phyloP scores from a whole-genome alignment of 2,329 filamentous ascomycete species.

The Aspergillus candidus region DNA sequence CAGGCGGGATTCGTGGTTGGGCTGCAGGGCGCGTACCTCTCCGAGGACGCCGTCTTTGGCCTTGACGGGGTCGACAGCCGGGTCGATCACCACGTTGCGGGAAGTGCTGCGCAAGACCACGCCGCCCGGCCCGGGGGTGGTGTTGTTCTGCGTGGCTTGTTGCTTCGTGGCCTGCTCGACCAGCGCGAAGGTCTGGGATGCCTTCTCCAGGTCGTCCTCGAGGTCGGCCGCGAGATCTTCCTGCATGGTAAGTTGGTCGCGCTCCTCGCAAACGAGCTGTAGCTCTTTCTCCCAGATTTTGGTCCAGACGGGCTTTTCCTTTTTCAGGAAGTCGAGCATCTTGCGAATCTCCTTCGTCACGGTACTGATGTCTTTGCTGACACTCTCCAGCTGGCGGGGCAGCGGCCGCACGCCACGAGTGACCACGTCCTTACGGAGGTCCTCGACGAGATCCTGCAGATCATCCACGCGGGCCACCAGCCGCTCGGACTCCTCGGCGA shows the following conservation, averaged over 20 bases:
- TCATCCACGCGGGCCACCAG: constrained; percentile 92
- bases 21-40: constrained; percentile 86
- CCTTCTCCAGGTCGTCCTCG: constrained; percentile 91
- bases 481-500: constrained; percentile 80
- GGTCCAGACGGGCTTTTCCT: constrained; percentile 94
- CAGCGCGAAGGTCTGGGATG: constrained; percentile 83
- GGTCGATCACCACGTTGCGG: constrained; percentile 45
- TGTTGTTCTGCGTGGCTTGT: constrained; percentile 66
- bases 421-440: constrained; percentile 95
- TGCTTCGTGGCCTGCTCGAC: constrained; percentile 98
- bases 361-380: constrained; percentile 78
- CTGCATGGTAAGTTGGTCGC: constrained; percentile 90
- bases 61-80: constrained; percentile 62
- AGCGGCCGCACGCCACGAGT: constrained; percentile 83
- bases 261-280: constrained; percentile 90
- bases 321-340: constrained; percentile 84
- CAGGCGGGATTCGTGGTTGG: constrained; percentile 86
- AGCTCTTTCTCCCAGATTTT: constrained; percentile 99
- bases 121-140: constrained; percentile 20
- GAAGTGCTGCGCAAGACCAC: constrained; percentile 46
- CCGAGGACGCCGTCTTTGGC: constrained; percentile 89
- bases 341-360: constrained; percentile 84
- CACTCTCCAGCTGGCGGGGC: constrained; percentile 80
- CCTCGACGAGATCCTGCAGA: constrained; percentile 93
- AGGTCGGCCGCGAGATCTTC: constrained; percentile 91